phyloP scores from a whole-genome alignment of 768 basidiomycete genomes.

The Pisolithus microcarpus region DNA sequence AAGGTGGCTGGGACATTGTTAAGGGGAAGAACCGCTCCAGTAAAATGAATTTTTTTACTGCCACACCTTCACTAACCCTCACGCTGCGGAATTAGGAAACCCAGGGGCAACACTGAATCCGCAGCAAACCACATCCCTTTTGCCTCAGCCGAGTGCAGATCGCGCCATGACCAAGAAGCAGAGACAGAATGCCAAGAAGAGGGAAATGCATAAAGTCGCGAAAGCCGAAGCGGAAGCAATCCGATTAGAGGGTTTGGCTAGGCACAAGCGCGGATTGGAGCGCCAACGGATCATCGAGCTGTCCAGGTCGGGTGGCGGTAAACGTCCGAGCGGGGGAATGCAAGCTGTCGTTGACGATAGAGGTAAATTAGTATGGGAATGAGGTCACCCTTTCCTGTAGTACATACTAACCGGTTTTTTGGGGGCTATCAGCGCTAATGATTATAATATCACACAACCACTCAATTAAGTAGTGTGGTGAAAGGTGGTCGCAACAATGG shows the following conservation, averaged over 20 bases:
- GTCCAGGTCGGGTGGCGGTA: constrained; percentile 20
- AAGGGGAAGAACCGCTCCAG: constrained; percentile 43
- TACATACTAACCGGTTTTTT: background rate
- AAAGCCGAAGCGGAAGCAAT: constrained; percentile 50
- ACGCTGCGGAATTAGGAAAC: constrained; percentile 10
- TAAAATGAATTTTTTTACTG: constrained; percentile 18
- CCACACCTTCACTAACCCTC: background rate
- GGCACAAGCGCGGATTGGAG: constrained; percentile 58
- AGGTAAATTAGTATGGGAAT: constrained; percentile 59
- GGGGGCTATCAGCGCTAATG: background rate
- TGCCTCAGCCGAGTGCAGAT: constrained; percentile 32
- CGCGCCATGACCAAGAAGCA: constrained; percentile 54
- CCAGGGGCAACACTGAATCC: constrained; percentile 8
- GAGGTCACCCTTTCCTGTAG: constrained; percentile 4
- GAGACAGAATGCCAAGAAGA: constrained; percentile 56
- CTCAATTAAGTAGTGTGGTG: background rate
- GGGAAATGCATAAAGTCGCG: constrained; percentile 50
- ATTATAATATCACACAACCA: background rate
- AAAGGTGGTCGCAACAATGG: constrained; percentile 1
- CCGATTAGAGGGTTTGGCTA: constrained; percentile 43
- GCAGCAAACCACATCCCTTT: background rate
- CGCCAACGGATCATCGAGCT: constrained; percentile 43
- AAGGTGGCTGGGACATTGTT: constrained; percentile 72
- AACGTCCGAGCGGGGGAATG: constrained; percentile 48
- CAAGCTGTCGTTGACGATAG: constrained; percentile 48